Conservation (phyloP, 257 asterid species). For the Gardenia jasminoides region DNA sequence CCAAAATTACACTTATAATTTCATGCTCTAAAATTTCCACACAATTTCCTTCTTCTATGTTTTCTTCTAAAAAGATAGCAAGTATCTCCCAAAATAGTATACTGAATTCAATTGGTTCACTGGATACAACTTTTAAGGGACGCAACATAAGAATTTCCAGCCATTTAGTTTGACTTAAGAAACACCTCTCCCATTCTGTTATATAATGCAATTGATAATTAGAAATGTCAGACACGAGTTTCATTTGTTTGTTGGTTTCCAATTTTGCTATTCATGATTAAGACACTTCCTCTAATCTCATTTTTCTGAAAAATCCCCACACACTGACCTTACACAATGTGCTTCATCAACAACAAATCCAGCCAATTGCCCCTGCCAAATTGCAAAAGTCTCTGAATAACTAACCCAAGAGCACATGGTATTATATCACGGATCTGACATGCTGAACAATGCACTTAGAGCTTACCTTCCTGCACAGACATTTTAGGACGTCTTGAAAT, state of each 20-base stretch:
- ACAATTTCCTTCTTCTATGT: neutral
- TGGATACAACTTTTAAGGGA: conserved; percentile 2
- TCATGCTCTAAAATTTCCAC: neutral
- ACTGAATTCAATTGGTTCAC: neutral
- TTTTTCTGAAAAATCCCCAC: neutral
- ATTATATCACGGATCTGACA: conserved; percentile 15
- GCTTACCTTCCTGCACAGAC: conserved; percentile 67
- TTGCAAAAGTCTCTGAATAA: conserved; percentile 10
- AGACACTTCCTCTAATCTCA: neutral
- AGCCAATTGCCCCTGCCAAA: conserved; percentile 74
- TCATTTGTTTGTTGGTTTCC: neutral
- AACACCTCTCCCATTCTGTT: neutral
- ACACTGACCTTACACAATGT: conserved; percentile 84
- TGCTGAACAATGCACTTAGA: conserved; percentile 13
- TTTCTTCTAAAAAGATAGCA: neutral
- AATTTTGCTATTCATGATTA: neutral
- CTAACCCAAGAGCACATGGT: conserved; percentile 6
- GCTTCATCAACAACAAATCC: conserved; percentile 98
- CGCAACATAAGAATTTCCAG: neutral
- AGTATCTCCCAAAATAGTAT: neutral
- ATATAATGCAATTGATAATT: neutral
- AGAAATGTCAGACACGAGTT: neutral
- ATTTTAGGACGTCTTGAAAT: conserved; percentile 73
- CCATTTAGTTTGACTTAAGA: neutral
- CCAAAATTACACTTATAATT: neutral